Conservation (phyloP, 192 early-diverging fungal genomes). For the Diversispora epigaea region DNA sequence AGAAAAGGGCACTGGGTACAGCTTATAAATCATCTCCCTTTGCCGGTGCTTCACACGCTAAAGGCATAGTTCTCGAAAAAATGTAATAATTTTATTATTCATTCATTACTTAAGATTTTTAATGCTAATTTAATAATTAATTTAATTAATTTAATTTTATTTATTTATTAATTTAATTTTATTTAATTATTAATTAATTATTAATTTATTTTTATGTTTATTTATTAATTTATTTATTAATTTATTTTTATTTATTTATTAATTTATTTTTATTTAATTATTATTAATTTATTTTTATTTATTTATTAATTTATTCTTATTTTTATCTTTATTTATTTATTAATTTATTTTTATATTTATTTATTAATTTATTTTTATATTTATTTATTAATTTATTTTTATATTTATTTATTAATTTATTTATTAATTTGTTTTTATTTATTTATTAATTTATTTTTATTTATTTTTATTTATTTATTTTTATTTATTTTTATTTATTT, state of each 20-base stretch:
- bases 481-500: too few species aligned
- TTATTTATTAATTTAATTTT: not conserved
- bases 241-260: conserved; percentile 43
- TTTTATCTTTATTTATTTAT: not conserved
- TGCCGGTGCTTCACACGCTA: conserved; percentile 99
- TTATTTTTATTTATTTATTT: not conserved
- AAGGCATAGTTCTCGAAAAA: conserved; percentile 99
- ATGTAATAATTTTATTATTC: conserved; percentile 61
- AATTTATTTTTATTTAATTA: conserved; percentile 40
- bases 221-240: too few species aligned
- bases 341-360: conserved; percentile 1
- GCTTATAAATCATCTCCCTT: conserved; percentile 98
- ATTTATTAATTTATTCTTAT: not conserved
- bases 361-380: not conserved
- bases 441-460: not conserved
- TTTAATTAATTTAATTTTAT: conserved; percentile 7
- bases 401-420: not conserved
- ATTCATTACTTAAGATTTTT: not conserved
- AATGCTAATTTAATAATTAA: not conserved
- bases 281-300: not conserved
- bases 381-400: not conserved
- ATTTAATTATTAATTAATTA: not conserved
- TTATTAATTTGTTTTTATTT: not conserved
- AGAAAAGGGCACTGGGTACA: conserved; percentile 97
- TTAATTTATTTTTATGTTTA: conserved; percentile 10